A percentile compares a stretch with the other conserved stretches of the same genome.
phyloP scores from a whole-genome alignment of 2,329 filamentous ascomycete species.

The Hortaea sp. region DNA sequence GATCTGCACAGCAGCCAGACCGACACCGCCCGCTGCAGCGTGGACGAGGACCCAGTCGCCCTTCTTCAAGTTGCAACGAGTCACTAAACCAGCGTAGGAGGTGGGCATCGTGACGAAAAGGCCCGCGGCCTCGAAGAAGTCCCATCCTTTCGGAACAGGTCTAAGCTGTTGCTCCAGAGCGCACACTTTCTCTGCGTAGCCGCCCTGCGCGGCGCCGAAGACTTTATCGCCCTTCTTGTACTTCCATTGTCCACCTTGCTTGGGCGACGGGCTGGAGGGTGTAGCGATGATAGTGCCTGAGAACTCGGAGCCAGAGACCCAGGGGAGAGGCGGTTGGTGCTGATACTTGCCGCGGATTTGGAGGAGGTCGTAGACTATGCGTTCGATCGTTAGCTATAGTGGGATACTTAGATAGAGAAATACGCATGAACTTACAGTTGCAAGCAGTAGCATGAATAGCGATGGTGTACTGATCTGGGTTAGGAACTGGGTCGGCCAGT shows the following conservation, averaged over 20 bases:
- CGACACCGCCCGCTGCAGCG: conserved; percentile 85
- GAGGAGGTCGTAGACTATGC: conserved; percentile 75
- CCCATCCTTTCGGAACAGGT: conserved; percentile 71
- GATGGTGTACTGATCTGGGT: conserved; percentile 70
- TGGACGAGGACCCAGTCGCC: conserved; percentile 87
- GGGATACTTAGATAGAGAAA: too few species aligned
- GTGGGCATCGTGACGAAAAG: conserved; percentile 89
- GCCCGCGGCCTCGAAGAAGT: conserved; percentile 73
- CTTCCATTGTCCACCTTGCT: conserved; percentile 31
- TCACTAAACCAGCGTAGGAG: conserved; percentile 72
- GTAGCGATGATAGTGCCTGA: conserved; percentile 63
- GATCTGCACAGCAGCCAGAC: conserved; percentile 82
- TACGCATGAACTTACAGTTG: conserved; percentile 48
- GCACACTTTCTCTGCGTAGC: conserved; percentile 68
- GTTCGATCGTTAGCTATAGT: conserved; percentile 11
- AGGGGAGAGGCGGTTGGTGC: conserved; percentile 77
- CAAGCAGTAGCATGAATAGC: conserved; percentile 76
- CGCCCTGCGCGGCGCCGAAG: conserved; percentile 79
- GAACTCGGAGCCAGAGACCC: conserved; percentile 82
- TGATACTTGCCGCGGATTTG: conserved; percentile 96
- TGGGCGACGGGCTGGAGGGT: conserved; percentile 36
- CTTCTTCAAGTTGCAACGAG: conserved; percentile 61
- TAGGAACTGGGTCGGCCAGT: conserved; percentile 64
- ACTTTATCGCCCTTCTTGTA: conserved; percentile 73
- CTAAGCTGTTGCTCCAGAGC: conserved; percentile 58